phyloP scores from a whole-genome alignment of 345 rosid species.

The Eucalyptus marginata region DNA sequence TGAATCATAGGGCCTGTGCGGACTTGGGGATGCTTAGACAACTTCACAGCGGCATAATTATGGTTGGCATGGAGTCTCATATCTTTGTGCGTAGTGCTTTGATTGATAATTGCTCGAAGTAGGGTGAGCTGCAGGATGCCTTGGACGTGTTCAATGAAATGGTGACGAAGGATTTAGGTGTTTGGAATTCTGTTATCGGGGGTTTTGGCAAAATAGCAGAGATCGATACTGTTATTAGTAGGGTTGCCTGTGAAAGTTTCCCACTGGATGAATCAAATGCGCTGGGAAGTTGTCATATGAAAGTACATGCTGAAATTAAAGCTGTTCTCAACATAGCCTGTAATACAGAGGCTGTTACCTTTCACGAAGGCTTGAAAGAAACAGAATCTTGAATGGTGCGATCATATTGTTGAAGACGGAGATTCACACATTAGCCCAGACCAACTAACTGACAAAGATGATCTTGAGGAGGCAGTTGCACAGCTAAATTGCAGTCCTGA shows the following conservation, averaged over 20 bases:
- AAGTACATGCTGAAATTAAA: neutral
- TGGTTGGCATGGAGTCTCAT: constrained; percentile 45
- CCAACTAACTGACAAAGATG: neutral
- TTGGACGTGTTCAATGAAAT: constrained; percentile 37
- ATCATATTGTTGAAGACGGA: neutral
- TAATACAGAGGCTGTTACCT: neutral
- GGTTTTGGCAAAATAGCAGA: constrained; percentile 42
- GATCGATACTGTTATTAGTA: neutral
- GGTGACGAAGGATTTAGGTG: constrained; percentile 46
- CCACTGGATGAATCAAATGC: neutral
- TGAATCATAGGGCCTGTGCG: neutral
- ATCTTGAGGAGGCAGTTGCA: neutral
- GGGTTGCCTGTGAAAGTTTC: neutral
- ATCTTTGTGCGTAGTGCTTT: constrained; percentile 58
- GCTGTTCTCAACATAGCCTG: neutral
- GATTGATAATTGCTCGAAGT: constrained; percentile 48
- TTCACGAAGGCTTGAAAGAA: neutral
- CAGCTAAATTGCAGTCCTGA: neutral
- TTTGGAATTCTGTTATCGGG: constrained; percentile 64
- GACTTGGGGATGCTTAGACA: constrained; percentile 25
- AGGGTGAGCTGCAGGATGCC: constrained; percentile 25
- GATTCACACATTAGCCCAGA: neutral
- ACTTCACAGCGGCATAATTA: constrained; percentile 39
- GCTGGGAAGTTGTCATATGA: neutral
- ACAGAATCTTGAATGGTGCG: neutral